These are phyloP conservation scores for Jatropha multifida DNA, from an alignment of 441 rosid genomes.

Conservation along the genomic window DNA sequence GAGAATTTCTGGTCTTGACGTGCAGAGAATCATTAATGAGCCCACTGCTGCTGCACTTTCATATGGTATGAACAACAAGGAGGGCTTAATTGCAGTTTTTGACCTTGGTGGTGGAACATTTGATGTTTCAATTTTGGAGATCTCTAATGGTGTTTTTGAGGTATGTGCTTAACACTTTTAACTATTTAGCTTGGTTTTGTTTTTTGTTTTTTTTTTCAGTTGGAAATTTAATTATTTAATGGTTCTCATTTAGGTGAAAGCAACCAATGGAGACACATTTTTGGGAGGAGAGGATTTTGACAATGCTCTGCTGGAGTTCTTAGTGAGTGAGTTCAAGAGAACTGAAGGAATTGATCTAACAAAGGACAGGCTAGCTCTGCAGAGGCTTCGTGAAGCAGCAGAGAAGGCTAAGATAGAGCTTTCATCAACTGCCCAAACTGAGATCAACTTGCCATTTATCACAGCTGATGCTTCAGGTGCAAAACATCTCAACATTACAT, in stretches of 20 bases:
- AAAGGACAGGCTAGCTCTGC: conserved; percentile 82
- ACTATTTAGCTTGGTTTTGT: not conserved
- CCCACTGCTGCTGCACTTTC: conserved; percentile 97
- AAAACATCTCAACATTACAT: conserved; percentile 78
- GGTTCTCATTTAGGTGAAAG: conserved; percentile 66
- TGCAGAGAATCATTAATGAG: conserved; percentile 84
- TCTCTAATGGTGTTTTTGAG: conserved; percentile 94
- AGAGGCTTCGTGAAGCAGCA: conserved; percentile 98
- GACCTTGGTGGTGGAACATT: conserved; percentile 96
- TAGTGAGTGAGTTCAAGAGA: conserved; percentile 75
- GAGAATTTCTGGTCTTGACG: conserved; percentile 83
- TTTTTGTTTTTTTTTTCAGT: not conserved
- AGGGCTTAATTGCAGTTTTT: conserved; percentile 89
- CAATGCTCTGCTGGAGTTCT: conserved; percentile 72
- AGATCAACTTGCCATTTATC: conserved; percentile 88
- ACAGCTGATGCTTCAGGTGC: conserved; percentile 95
- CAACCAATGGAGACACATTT: conserved; percentile 96
- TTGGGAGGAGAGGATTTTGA: conserved; percentile 98
- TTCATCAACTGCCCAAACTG: conserved; percentile 91
- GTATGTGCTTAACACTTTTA: conserved; percentile 24
- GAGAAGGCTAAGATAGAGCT: conserved; percentile 97
- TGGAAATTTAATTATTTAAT: not conserved
- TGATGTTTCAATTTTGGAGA: conserved; percentile 83
- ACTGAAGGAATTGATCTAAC: conserved; percentile 77
- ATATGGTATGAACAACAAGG: conserved; percentile 89